Conservation (phyloP, 257 asterid species). For the Solanum bukasovii region DNA sequence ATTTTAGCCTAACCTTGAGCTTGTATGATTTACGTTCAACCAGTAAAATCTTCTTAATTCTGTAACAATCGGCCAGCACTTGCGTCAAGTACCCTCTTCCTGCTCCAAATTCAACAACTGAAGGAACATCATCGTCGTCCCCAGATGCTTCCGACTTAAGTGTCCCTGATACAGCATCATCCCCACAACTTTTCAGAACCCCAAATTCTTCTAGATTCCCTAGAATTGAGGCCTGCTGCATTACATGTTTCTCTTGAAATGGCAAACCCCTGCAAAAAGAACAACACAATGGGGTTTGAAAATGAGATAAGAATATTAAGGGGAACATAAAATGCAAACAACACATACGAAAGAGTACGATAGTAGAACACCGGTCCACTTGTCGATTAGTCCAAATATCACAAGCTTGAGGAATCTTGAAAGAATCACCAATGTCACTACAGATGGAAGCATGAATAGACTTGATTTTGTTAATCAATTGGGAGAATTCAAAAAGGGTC, state of each 20-base stretch:
- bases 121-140: slow-evolving; percentile 25
- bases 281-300: neutral
- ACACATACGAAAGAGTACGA: neutral
- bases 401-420: slow-evolving; percentile 76
- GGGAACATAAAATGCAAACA: neutral
- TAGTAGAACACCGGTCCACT: slow-evolving; percentile 50
- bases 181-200: neutral
- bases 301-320: neutral
- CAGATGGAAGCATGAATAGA: slow-evolving; percentile 55
- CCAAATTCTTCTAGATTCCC: slow-evolving; percentile 78
- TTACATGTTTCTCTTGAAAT: slow-evolving; percentile 78
- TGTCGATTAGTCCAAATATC: slow-evolving; percentile 58
- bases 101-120: slow-evolving; percentile 96
- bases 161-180: neutral
- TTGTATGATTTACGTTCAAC: slow-evolving; percentile 90
- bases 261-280: slow-evolving; percentile 56
- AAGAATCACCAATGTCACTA: slow-evolving; percentile 49
- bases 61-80: slow-evolving; percentile 84
- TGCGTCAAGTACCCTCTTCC: slow-evolving; percentile 97
- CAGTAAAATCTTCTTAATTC: slow-evolving; percentile 64
- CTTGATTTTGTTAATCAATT: slow-evolving; percentile 53
- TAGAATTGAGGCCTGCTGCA: slow-evolving; percentile 90
- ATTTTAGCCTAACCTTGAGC: slow-evolving; percentile 36
- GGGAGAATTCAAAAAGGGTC: slow-evolving; percentile 28
- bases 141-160: slow-evolving; percentile 3